Percentiles rank a stretch among this genome's conserved stretches.
These are phyloP conservation scores for Ustilago crameri DNA, from an alignment of 1,284 basidiomycete genomes.

Conservation along the genomic window DNA sequence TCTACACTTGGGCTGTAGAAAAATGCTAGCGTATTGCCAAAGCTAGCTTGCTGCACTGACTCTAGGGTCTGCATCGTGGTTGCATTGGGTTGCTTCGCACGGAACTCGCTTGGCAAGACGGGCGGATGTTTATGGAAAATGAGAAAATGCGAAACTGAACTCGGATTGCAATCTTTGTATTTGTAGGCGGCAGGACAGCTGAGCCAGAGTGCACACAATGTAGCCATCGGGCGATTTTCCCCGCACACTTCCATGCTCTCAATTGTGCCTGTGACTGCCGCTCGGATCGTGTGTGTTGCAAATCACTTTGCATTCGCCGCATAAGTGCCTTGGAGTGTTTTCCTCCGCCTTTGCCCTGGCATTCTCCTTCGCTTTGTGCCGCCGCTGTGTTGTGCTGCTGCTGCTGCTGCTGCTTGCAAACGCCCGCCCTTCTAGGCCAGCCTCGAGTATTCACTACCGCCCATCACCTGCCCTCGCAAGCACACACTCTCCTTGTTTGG, in stretches of 20 bases:
- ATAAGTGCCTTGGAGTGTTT: not conserved
- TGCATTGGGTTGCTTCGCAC: not conserved
- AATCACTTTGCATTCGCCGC: not conserved
- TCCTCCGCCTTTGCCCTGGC: no score
- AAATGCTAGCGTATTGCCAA: no score
- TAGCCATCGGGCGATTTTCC: conserved; percentile 23
- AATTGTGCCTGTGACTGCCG: not conserved
- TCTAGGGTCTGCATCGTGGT: no score
- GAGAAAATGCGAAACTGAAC: not conserved
- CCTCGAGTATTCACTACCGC: not conserved
- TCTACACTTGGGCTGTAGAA: no score
- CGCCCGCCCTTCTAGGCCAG: not conserved
- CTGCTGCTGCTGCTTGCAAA: no score
- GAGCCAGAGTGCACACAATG: no score
- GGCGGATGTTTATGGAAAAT: not conserved
- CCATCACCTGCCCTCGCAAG: not conserved
- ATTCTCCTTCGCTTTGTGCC: not conserved
- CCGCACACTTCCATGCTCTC: conserved; percentile 14
- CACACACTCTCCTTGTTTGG: no score
- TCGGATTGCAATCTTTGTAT: not conserved
- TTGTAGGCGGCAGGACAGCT: no score
- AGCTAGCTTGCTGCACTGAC: no score
- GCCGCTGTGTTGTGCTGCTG: no score
- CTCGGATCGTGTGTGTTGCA: not conserved
- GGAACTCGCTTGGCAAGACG: not conserved